Base-by-base conservation (phyloP, 1,284 basidiomycete genomes). In the Ceratobasidium sp. region DNA sequence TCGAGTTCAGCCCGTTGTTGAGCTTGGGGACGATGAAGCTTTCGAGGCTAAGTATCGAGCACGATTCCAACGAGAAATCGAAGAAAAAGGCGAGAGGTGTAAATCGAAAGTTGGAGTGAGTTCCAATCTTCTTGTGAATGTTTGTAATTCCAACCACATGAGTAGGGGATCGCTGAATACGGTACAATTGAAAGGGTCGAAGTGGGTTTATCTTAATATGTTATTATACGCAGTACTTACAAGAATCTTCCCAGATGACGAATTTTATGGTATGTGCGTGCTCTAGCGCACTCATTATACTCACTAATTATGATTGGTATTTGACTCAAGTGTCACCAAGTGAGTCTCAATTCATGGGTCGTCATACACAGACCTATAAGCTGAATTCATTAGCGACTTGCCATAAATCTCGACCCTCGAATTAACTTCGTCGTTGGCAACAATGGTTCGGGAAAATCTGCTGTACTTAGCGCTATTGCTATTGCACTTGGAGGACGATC, bases 371-470 rank as follows among this genome's bases (percentile, higher is more conserved):
- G 20, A 67, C 61, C 44, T 9, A 58, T 20, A n/a, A n/a, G 13
- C 6, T 42, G 12, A 26, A 4, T 5, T 4, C 15, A 33, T 23
- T 15, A 91, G 83, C 92, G 90, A 84, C 89, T 97, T 66, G 91
- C 89, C 0, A 94, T 98, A 84, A 88, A 89, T 5, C 95, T 98
- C 81, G 95, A 94, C 0, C 92, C 93, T 2, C 95, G 96, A 84
- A 94, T 99, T 84, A 99, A 99, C 86, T 99, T 99, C 84, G 94
- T 99, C 81, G 97, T 98, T 78, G 98, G 98, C 89, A 86, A 84
- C 88, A 90, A 90, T 82, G 89, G 89, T 58, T 83, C 66, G 13
- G 97, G 98, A 15, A 99, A 99, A 87, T 97, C 95, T 83, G 97
- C 98, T 1, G 92, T 98, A 56, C 89, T 99, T 46, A 97, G 97